A percentile compares a stretch with the other conserved stretches of the same genome.
Evolutionary conservation across 2,329 filamentous ascomycete species (phyloP).

Genomic region (Stachybotrys elegans): DNA sequence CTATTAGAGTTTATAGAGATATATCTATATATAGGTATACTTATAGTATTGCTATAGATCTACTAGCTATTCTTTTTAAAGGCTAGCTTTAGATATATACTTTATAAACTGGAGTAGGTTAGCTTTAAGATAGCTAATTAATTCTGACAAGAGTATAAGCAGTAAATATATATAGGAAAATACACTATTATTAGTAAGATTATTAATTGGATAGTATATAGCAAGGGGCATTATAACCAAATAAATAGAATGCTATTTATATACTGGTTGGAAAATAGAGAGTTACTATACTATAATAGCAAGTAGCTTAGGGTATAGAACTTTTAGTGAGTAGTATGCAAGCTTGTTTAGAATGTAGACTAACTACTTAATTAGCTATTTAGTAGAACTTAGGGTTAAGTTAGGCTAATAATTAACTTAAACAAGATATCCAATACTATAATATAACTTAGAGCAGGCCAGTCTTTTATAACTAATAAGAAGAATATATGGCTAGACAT

Average conservation of each 20-base stretch:
- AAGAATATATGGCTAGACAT: constrained; percentile 8
- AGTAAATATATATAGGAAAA: constrained; percentile 6
- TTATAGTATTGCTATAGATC: constrained; percentile 7
- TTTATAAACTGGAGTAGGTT: constrained; percentile 3
- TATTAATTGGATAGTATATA: constrained; percentile 9
- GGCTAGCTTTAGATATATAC: constrained; percentile 3
- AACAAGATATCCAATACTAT: constrained; percentile 6
- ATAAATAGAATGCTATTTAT: constrained; percentile 5
- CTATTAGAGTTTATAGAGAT: constrained; percentile 6
- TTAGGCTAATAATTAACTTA: constrained; percentile 5
- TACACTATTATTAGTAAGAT: constrained; percentile 8
- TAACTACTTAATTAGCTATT: constrained; percentile 5
- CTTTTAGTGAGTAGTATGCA: constrained; percentile 4
- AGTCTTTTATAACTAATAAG: constrained; percentile 8
- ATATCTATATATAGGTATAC: constrained; percentile 6
- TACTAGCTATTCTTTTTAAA: constrained; percentile 9
- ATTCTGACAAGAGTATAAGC: constrained; percentile 5
- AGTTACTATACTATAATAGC: constrained; percentile 7
- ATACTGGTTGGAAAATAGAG: constrained; percentile 7
- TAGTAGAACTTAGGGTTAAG: constrained; percentile 1
- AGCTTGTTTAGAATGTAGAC: constrained; percentile 1
- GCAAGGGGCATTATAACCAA: constrained; percentile 8
- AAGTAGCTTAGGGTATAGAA: constrained; percentile 4
- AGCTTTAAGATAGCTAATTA: constrained; percentile 1
- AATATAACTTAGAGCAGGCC: constrained; percentile 5